These are phyloP conservation scores for Arabidopsis arenosa DNA, from an alignment of 345 rosid species.

Conservation along the genomic window DNA sequence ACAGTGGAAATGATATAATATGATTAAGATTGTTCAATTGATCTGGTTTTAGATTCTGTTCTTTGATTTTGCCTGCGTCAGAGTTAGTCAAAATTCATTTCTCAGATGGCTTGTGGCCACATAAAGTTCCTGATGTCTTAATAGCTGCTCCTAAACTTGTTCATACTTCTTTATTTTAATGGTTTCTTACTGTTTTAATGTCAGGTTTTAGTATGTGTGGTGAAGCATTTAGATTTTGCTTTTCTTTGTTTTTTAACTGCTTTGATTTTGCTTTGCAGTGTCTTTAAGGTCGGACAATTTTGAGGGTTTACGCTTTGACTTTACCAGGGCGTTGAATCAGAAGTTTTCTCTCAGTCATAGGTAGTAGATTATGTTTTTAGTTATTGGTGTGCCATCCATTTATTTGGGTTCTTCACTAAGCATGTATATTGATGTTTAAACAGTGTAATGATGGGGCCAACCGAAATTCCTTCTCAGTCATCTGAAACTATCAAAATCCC, in stretches of 20 bases:
- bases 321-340: slow-evolving; percentile 83
- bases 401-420: slow-evolving; percentile 22
- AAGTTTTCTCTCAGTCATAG: slow-evolving; percentile 92
- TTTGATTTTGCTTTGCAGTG: slow-evolving; percentile 59
- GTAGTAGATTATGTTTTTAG: slow-evolving; percentile 42
- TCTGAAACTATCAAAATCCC: slow-evolving; percentile 87
- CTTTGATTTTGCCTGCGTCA: neutral
- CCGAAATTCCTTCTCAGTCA: slow-evolving; percentile 90
- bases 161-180: slow-evolving; percentile 1
- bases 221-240: slow-evolving; percentile 6
- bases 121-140: neutral
- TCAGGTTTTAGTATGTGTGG: slow-evolving; percentile 20
- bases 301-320: slow-evolving; percentile 97
- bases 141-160: neutral
- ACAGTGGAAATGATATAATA: slow-evolving; percentile 1
- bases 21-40: slow-evolving; percentile 7
- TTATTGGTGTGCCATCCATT: neutral
- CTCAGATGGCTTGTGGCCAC: neutral
- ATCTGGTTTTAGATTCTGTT: neutral
- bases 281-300: slow-evolving; percentile 90
- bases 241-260: neutral
- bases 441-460: slow-evolving; percentile 93
- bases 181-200: slow-evolving; percentile 4
- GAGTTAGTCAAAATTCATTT: neutral
- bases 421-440: slow-evolving; percentile 18